These are phyloP conservation scores for Cyamopsis tetragonoloba DNA, from an alignment of 306 rosid genomes.

Conservation along the genomic window DNA sequence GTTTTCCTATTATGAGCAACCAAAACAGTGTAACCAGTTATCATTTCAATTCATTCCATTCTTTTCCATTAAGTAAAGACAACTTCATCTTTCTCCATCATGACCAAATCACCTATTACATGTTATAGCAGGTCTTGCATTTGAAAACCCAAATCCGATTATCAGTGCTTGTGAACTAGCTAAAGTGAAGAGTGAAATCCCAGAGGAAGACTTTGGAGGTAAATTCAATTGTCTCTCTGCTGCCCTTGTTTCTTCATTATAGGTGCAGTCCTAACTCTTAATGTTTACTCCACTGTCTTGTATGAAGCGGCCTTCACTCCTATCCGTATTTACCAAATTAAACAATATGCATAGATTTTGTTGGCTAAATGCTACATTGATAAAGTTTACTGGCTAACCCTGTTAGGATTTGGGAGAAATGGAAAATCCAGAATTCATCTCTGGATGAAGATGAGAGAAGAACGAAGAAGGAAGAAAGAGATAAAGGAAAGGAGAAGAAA, in stretches of 20 bases:
- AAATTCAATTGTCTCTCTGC: slow-evolving; percentile 4
- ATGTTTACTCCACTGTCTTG: not conserved
- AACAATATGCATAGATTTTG: not conserved
- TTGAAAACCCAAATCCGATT: slow-evolving; percentile 6
- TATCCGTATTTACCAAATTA: not conserved
- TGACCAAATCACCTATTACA: not conserved
- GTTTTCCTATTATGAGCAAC: too few species aligned
- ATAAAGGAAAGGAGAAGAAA: too few species aligned
- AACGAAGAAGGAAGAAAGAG: too few species aligned
- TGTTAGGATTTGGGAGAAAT: too few species aligned
- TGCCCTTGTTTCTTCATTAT: too few species aligned
- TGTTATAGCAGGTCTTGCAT: slow-evolving; percentile 25
- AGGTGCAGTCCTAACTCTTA: too few species aligned
- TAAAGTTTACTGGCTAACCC: slow-evolving; percentile 3
- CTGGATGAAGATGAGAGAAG: too few species aligned
- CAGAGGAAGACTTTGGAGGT: slow-evolving; percentile 32
- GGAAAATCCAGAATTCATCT: too few species aligned
- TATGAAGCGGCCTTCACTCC: not conserved
- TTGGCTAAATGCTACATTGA: not conserved
- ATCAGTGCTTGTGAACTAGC: not conserved
- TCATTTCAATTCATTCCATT: not conserved
- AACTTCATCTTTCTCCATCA: not conserved
- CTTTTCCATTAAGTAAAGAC: too few species aligned
- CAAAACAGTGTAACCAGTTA: too few species aligned
- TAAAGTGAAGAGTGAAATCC: slow-evolving; percentile 26